Percentiles rank a stretch among this genome's conserved stretches.
These are phyloP conservation scores for Cystoisospora suis DNA, from an alignment of 169 alveolate species.

Conservation along the genomic window DNA sequence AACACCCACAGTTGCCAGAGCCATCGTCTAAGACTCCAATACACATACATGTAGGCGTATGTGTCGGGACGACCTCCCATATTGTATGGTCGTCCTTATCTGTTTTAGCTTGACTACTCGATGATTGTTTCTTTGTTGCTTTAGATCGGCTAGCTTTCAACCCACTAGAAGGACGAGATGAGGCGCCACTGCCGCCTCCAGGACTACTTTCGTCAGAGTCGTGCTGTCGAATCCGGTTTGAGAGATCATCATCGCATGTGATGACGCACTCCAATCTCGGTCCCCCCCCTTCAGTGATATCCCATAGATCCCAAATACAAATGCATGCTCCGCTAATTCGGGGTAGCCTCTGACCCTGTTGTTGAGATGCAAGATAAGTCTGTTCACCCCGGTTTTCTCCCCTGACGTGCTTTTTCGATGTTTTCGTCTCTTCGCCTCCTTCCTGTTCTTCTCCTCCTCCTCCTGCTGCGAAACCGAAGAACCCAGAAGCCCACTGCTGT, in stretches of 20 bases:
- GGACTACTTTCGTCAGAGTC: background rate
- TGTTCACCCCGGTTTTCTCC: background rate
- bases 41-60: conserved; percentile 51
- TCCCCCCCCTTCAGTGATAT: conserved; percentile 45
- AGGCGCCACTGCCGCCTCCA: background rate
- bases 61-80: conserved; percentile 53
- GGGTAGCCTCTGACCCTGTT: background rate
- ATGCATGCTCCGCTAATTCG: conserved; percentile 45
- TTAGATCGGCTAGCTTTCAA: background rate
- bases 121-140: background rate
- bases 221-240: conserved; percentile 32
- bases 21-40: conserved; percentile 54
- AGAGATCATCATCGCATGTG: conserved; percentile 59
- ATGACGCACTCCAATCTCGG: conserved; percentile 59
- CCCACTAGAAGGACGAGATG: background rate
- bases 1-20: conserved; percentile 28
- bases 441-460: background rate
- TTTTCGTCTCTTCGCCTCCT: background rate
- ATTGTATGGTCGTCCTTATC: background rate
- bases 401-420: background rate
- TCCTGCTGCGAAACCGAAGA: background rate
- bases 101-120: background rate
- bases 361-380: background rate
- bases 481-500: conserved; percentile 29
- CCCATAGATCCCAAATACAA: conserved; percentile 56